Evolutionary conservation across 306 rosid species (phyloP).

Genomic region (Lathyrus aphaca): DNA sequence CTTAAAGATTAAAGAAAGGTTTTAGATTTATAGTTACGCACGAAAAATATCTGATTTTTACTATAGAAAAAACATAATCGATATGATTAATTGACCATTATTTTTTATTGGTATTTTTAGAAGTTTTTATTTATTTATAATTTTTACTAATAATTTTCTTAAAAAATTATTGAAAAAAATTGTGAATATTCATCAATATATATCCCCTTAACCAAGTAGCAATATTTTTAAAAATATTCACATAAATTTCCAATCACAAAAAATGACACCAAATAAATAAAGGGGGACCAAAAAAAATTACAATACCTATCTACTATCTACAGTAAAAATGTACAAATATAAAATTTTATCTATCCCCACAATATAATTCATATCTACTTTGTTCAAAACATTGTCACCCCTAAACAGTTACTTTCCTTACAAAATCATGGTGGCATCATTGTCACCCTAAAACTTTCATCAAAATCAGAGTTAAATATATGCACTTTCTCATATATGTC

Average conservation of each 20-base stretch:
- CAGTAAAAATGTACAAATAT: not conserved
- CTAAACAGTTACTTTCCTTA: too few relatives aligned
- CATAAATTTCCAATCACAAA: not conserved
- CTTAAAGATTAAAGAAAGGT: too few relatives aligned
- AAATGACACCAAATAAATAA: not conserved
- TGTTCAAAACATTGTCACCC: not conserved
- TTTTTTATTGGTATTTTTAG: not conserved
- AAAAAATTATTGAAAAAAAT: too few relatives aligned
- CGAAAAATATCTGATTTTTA: not conserved
- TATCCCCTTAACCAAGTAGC: not conserved
- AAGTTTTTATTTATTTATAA: not conserved
- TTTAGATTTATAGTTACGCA: too few relatives aligned
- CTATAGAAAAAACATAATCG: not conserved
- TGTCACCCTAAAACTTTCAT: too few relatives aligned
- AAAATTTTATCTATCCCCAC: not conserved
- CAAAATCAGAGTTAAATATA: not conserved
- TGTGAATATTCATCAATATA: too few relatives aligned
- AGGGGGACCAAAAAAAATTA: too few relatives aligned
- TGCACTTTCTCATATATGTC: not conserved
- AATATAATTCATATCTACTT: not conserved
- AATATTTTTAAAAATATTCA: not conserved
- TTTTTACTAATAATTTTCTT: not conserved
- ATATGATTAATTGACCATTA: not conserved
- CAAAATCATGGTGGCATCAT: too few relatives aligned
- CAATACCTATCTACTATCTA: too few relatives aligned